Base-by-base conservation (phyloP, 2,329 filamentous ascomycete genomes). In the Cordyceps cicadae region DNA sequence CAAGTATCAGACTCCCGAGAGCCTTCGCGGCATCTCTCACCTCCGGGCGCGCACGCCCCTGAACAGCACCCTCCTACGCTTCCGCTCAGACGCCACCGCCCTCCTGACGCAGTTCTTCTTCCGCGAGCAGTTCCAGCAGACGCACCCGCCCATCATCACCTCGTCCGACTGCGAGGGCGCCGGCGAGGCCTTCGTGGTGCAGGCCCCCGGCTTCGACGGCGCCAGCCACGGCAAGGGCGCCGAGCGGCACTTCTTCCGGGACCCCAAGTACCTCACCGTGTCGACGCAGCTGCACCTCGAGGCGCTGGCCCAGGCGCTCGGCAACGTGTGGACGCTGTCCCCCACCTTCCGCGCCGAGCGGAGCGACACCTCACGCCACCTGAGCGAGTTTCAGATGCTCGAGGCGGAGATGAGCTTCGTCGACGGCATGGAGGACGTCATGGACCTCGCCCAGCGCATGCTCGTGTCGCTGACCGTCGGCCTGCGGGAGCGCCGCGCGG, bases 301-400 rank as follows among this genome's bases (percentile, higher is more conserved):
- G 77, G 92, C 94, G 3, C 82, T 97, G 61, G 87, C 92, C 0
- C 92, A 96, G 68, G 87, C 92, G 21, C 81, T 97, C 34, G 90
- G 90, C 45, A 90, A 89, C 67, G 94, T 97, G 8, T 99, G 94
- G 92, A 89, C 92, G 1, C 76, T 99, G 12, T 94, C 92, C 5
- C 94, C 94, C 3, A 95, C 92, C 0, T 99, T 99, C 70, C 86
- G 94, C 43, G 94, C 94, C 4, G 94, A 97, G 73, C 87, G 87
- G 70, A 97, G 92, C 74, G 92, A 97, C 70, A 97, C 94, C 0
- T 87, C 92, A 6, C 86, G 94, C 32, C 94, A 99, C 74, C 79
- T 99, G 63, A 96, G 91, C 76, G 94, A 99, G 70, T 97, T 99
- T 69, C 97, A 97, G 76, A 97, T 99, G 94, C 83, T 99, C 2